Conservation (phyloP, 495 filamentous ascomycete species). For the Penicillium antarcticum region DNA sequence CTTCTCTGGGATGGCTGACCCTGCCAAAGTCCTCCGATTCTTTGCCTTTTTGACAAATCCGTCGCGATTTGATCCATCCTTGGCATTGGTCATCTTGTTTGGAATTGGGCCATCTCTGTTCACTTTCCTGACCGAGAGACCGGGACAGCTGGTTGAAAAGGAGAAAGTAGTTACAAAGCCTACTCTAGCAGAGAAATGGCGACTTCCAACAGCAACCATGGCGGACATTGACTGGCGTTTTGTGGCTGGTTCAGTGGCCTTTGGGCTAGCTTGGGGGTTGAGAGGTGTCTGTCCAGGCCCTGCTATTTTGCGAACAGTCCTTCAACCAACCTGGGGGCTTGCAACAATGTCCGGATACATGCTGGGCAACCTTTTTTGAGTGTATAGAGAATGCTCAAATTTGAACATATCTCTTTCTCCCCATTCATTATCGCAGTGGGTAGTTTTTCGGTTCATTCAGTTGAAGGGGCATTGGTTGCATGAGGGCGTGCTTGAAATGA, state of each 20-base stretch:
- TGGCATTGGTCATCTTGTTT: slow-evolving; percentile 49
- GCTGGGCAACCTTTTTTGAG: slow-evolving; percentile 34
- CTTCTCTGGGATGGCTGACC: slow-evolving; percentile 53
- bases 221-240: slow-evolving; percentile 55
- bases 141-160: slow-evolving; percentile 23
- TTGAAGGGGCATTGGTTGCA: too few relatives aligned
- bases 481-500: too few relatives aligned
- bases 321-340: slow-evolving; percentile 50
- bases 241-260: slow-evolving; percentile 45
- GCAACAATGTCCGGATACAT: slow-evolving; percentile 49
- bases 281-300: slow-evolving; percentile 56
- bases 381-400: background rate
- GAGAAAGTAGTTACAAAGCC: slow-evolving; percentile 25
- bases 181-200: slow-evolving; percentile 42
- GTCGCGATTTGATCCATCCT: slow-evolving; percentile 50
- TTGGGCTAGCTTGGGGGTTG: slow-evolving; percentile 56
- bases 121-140: slow-evolving; percentile 28
- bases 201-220: slow-evolving; percentile 41
- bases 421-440: background rate
- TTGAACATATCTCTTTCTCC: background rate
- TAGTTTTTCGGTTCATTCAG: too few relatives aligned
- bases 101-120: slow-evolving; percentile 46
- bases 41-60: slow-evolving; percentile 44
- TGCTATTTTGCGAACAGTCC: slow-evolving; percentile 42
- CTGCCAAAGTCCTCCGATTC: slow-evolving; percentile 53